phyloP scores from a whole-genome alignment of 2,329 filamentous ascomycete species.

The Verticillium zaregamsianum region DNA sequence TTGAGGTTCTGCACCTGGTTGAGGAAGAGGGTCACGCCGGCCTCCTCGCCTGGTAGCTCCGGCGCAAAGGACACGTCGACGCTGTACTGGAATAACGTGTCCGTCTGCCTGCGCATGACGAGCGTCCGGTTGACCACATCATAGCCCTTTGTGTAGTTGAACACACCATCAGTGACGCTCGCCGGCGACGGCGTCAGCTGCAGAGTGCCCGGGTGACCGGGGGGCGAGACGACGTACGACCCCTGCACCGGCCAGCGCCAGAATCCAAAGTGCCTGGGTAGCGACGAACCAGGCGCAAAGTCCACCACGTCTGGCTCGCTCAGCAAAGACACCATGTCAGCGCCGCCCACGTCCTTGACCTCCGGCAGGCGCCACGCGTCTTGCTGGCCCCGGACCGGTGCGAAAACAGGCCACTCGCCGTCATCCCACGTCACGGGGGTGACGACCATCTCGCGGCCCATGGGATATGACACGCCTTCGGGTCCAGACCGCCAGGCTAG shows the following conservation, averaged over 20 bases:
- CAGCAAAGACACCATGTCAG: conserved; percentile 14
- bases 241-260: conserved; percentile 38
- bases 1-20: conserved; percentile 50
- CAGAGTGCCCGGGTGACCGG: conserved; percentile 31
- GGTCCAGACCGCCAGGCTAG: conserved; percentile 30
- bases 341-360: conserved; percentile 33
- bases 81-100: conserved; percentile 49
- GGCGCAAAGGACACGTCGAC: conserved; percentile 35
- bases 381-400: conserved; percentile 39
- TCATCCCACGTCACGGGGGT: conserved; percentile 43
- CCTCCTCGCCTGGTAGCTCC: conserved; percentile 35
- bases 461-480: conserved; percentile 27
- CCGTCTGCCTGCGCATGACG: conserved; percentile 48
- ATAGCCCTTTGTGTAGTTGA: conserved; percentile 14
- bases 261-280: conserved; percentile 41
- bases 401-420: conserved; percentile 42
- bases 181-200: conserved; percentile 11
- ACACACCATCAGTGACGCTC: conserved; percentile 11
- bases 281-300: conserved; percentile 29
- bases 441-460: conserved; percentile 51
- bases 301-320: conserved; percentile 32
- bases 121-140: conserved; percentile 40
- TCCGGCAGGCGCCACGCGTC: conserved; percentile 30
- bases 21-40: conserved; percentile 48
- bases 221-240: conserved; percentile 30